These are phyloP conservation scores for Nemania serpens DNA, from an alignment of 2,329 filamentous ascomycete species.

Conservation along the genomic window DNA sequence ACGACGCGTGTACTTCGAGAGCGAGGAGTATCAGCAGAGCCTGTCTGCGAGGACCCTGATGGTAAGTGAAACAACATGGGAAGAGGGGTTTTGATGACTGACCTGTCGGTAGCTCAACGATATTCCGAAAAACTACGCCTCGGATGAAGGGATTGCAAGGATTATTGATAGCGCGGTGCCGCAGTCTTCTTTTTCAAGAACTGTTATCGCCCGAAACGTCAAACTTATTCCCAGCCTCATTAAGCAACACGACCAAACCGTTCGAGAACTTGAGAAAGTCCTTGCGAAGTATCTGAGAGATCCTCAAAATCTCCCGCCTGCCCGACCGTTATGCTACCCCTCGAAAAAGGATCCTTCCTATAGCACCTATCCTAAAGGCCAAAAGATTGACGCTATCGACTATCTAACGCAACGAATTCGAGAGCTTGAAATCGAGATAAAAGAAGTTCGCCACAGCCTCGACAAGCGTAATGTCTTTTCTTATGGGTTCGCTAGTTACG, in stretches of 20 bases:
- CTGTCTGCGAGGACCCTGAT: slow-evolving; percentile 76
- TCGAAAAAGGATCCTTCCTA: slow-evolving; percentile 78
- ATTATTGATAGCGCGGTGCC: slow-evolving; percentile 82
- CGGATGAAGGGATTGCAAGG: slow-evolving; percentile 84
- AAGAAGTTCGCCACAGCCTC: slow-evolving; percentile 77
- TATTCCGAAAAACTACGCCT: slow-evolving; percentile 74
- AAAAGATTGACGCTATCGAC: slow-evolving; percentile 91
- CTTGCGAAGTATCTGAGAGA: slow-evolving; percentile 91
- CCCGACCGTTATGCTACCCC: slow-evolving; percentile 77
- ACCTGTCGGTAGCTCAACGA: slow-evolving; percentile 72
- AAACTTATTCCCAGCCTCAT: slow-evolving; percentile 87
- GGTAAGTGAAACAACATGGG: slow-evolving; percentile 47
- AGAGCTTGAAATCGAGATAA: slow-evolving; percentile 81
- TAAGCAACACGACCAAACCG: slow-evolving; percentile 77
- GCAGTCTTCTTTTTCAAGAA: slow-evolving; percentile 56
- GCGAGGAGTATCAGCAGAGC: slow-evolving; percentile 84
- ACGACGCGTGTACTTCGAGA: slow-evolving; percentile 80
- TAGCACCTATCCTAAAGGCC: slow-evolving; percentile 62
- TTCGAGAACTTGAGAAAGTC: slow-evolving; percentile 80
- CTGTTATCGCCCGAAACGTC: slow-evolving; percentile 84
- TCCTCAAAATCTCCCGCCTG: slow-evolving; percentile 76
- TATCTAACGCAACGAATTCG: slow-evolving; percentile 87
- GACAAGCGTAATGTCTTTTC: slow-evolving; percentile 87
- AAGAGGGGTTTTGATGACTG: not conserved
- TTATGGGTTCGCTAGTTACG: slow-evolving; percentile 94